These are phyloP conservation scores for Strobilomyces echinocephalus DNA, from an alignment of 768 basidiomycete genomes.

Conservation along the genomic window DNA sequence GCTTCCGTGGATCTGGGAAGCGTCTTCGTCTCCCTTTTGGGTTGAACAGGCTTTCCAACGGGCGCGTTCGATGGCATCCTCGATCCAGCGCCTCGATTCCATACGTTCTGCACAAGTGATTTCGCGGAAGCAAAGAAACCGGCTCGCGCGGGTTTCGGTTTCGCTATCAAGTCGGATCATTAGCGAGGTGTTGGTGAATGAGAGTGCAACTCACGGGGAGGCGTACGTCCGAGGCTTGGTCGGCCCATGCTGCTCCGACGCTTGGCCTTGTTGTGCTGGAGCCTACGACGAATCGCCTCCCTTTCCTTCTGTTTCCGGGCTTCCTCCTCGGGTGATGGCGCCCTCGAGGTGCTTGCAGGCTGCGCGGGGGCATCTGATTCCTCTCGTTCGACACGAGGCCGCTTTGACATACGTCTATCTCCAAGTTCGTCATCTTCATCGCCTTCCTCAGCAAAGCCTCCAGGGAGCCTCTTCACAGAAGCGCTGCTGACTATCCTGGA, in stretches of 20 bases:
- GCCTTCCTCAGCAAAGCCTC: conserved; percentile 52
- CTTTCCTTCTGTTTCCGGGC: conserved; percentile 40
- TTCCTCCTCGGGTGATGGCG: conserved; percentile 27
- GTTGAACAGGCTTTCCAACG: conserved; percentile 23
- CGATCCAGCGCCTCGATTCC: conserved; percentile 50
- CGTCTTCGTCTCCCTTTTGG: conserved; percentile 13
- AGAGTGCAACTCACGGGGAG: conserved; percentile 35
- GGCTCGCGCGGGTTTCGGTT: conserved; percentile 46
- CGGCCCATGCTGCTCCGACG: conserved; percentile 64
- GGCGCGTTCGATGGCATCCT: conserved; percentile 26
- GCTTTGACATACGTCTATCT: conserved; percentile 41
- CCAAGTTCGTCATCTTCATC: conserved; percentile 39
- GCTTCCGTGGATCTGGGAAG: conserved; percentile 4
- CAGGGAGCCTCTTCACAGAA: conserved; percentile 41
- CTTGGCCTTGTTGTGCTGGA: conserved; percentile 63
- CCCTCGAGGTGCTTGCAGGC: conserved; percentile 34
- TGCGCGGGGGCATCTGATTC: conserved; percentile 22
- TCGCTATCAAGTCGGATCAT: conserved; percentile 29
- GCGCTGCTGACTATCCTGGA: conserved; percentile 23
- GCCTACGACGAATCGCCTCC: conserved; percentile 57
- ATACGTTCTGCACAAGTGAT: conserved; percentile 66
- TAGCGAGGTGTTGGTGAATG: conserved; percentile 3
- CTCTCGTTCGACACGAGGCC: conserved; percentile 36
- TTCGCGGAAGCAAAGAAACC: conserved; percentile 71
- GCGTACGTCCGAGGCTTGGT: conserved; percentile 37